Evolutionary conservation across 306 rosid genomes (phyloP).

Genomic region (Calophaca sinica): DNA sequence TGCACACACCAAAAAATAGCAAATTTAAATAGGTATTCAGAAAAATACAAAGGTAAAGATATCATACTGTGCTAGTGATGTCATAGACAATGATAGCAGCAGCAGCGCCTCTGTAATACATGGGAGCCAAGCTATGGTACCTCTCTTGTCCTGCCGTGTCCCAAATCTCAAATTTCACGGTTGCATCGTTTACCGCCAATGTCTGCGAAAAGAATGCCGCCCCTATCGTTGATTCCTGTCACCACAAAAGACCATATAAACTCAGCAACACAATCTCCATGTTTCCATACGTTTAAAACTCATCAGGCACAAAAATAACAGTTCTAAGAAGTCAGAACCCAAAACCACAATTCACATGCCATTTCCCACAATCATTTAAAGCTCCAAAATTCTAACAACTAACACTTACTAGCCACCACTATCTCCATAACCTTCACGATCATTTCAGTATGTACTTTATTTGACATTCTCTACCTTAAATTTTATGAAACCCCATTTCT

Average conservation of each 20-base stretch:
- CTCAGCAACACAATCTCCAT: constrained; percentile 32
- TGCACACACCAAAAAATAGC: constrained; percentile 11
- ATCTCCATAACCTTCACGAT: constrained; percentile 2
- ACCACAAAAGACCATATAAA: constrained; percentile 40
- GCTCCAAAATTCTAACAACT: not conserved
- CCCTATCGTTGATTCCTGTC: constrained; percentile 71
- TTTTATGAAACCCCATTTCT: constrained; percentile 13
- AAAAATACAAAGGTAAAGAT: constrained; percentile 38
- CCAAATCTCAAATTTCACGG: constrained; percentile 70
- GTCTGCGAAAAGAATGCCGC: constrained; percentile 76
- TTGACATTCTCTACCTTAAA: not conserved
- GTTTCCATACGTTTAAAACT: not conserved
- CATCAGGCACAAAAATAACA: constrained; percentile 40
- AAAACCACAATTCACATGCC: constrained; percentile 12
- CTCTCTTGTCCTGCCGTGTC: constrained; percentile 75
- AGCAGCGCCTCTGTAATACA: constrained; percentile 77
- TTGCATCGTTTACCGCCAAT: constrained; percentile 67
- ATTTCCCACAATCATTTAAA: not conserved
- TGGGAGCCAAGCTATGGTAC: constrained; percentile 75
- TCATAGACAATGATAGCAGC: constrained; percentile 74
- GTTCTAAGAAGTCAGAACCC: constrained; percentile 32
- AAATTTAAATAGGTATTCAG: constrained; percentile 23
- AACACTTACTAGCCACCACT: not conserved
- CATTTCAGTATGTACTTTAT: not conserved
- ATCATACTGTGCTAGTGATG: constrained; percentile 61